phyloP scores from a whole-genome alignment of 2,329 filamentous ascomycete genomes.

The Calonectria montana region DNA sequence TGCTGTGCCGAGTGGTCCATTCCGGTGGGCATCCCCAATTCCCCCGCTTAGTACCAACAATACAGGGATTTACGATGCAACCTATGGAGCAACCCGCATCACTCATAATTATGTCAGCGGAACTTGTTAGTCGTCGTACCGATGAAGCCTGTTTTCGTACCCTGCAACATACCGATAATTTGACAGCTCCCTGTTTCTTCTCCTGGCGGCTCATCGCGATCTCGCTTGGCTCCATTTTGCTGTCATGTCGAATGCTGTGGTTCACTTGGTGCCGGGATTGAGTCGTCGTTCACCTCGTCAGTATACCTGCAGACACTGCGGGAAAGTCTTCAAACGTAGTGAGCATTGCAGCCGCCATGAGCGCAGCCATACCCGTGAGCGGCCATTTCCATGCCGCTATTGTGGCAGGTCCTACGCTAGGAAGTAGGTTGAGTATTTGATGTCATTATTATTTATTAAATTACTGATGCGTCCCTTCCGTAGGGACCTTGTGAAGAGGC shows the following conservation, averaged over 20 bases:
- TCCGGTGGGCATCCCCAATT: not conserved
- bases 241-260: not conserved
- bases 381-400: not conserved
- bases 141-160: not conserved
- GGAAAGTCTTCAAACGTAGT: not conserved
- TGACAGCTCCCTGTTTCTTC: not conserved
- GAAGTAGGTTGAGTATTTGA: not conserved
- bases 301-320: not conserved
- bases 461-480: not conserved
- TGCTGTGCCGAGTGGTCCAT: not conserved
- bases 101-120: not conserved
- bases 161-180: not conserved
- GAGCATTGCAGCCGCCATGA: constrained; percentile 3
- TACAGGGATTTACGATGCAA: not conserved
- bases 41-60: not conserved
- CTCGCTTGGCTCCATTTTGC: not conserved
- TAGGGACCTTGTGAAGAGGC: not conserved
- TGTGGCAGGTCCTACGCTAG: not conserved
- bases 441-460: too few relatives aligned
- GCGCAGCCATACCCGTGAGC: not conserved
- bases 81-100: not conserved
- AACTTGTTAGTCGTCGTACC: not conserved
- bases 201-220: not conserved
- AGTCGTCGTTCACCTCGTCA: not conserved
- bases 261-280: not conserved